These are phyloP conservation scores for Schwanniomyces polymorphus DNA, from an alignment of 805 yeast species.

Conservation along the genomic window DNA sequence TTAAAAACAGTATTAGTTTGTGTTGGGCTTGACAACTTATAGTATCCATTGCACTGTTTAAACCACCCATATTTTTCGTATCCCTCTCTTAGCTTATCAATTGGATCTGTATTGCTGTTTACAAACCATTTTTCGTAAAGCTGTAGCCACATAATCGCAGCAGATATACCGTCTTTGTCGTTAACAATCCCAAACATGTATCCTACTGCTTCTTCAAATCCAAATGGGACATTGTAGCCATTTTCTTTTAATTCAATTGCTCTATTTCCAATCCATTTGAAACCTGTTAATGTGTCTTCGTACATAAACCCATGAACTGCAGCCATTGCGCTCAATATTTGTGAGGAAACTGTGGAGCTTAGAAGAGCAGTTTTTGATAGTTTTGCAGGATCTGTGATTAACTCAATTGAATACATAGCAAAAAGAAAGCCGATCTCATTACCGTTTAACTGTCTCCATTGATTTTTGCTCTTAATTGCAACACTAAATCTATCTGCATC, in stretches of 20 bases:
- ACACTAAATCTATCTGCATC: constrained; percentile 94
- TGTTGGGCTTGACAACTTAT: constrained; percentile 55
- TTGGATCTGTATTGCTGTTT: constrained; percentile 29
- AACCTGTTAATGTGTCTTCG: constrained; percentile 89
- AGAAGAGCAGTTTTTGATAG: constrained; percentile 52
- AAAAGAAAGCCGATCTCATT: constrained; percentile 87
- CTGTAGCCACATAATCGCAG: constrained; percentile 74
- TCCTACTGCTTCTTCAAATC: constrained; percentile 94
- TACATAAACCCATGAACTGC: constrained; percentile 56
- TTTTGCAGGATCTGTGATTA: constrained; percentile 19
- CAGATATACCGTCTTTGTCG: constrained; percentile 92
- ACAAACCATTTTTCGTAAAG: constrained; percentile 56
- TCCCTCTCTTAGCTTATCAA: constrained; percentile 57
- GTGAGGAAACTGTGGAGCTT: constrained; percentile 92
- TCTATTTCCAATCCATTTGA: constrained; percentile 95
- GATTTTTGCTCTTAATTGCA: constrained; percentile 53
- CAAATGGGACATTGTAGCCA: constrained; percentile 80
- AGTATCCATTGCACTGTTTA: constrained; percentile 87
- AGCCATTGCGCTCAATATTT: constrained; percentile 72
- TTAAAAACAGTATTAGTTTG: constrained; percentile 57
- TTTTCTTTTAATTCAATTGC: constrained; percentile 67
- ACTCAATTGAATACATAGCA: constrained; percentile 60
- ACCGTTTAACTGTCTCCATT: constrained; percentile 84
- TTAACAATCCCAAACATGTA: constrained; percentile 82
- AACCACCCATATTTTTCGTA: constrained; percentile 72